Base-by-base conservation (phyloP, 345 rosid species). In the Aquilaria sinensis region DNA sequence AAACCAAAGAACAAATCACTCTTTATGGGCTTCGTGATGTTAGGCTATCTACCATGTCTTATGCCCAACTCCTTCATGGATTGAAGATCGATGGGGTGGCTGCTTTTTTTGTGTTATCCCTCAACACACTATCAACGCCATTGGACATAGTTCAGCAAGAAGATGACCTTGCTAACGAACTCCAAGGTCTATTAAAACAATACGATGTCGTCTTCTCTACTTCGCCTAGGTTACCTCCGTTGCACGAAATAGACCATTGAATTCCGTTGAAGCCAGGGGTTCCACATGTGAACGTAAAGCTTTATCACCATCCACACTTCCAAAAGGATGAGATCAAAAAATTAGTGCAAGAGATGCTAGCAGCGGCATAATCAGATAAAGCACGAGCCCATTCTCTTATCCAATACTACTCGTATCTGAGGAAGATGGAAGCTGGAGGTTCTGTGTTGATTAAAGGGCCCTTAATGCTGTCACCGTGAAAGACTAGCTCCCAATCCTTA, bases 381-480 rank as follows among this genome's bases (percentile, higher is more conserved):
- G 64, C 10, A 50, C 41, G 0, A 67, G 70, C 11, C 70, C 29
- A 1, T 67, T 67, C 31, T 67, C 67, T 9, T 64, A 53, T 13
- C 59, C 10, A 23, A 41, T 58, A 9, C 10, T 66, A 2, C 37
- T 66, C 8, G 41, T 57, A 15, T 48, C 9, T 47, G 51, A 47
- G 49, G 58, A 57, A 16, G 70, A 58, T 13, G 43, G 53, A 1
- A 15, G 9, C 2, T 46, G 64, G 64, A n/a, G 23, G 23, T 23
- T 23, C 1, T 23, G 23, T 23, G 23, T 23, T 23, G 23, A 23
- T 23, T 23, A 23, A 53, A 12, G 47, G 13, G 67, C 60, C n/a
- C 13, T 50, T 3, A 50, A 50, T 50, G 14, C 53, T 15, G 14
- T 50, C 14, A 50, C 56, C 31, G 11, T 53, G 8, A 53, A 23